These are phyloP conservation scores for Cocos nucifera DNA, from an alignment of 176 grass and related monocot genomes.

Conservation along the genomic window DNA sequence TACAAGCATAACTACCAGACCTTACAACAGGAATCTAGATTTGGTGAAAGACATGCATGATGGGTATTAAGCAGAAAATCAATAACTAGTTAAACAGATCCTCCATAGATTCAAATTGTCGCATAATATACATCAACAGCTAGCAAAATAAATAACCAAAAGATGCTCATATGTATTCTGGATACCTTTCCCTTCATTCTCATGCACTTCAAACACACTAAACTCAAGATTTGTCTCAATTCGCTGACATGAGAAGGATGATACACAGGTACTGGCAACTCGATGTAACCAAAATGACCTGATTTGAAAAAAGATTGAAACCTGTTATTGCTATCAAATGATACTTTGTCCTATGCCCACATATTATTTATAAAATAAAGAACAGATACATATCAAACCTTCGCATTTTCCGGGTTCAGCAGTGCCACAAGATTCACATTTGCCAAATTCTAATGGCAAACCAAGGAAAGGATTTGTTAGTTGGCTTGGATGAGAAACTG, in stretches of 20 bases:
- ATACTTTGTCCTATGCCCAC: too few relatives aligned
- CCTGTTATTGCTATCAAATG: too few relatives aligned
- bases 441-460: slow-evolving; percentile 69
- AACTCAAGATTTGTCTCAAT: slow-evolving; percentile 53
- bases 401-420: slow-evolving; percentile 71
- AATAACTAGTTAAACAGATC: too few relatives aligned
- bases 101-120: too few relatives aligned
- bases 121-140: too few relatives aligned
- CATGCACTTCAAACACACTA: slow-evolving; percentile 75
- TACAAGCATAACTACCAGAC: too few relatives aligned
- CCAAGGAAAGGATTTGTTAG: slow-evolving; percentile 82
- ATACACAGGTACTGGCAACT: slow-evolving; percentile 79
- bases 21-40: too few relatives aligned
- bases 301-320: slow-evolving; percentile 13
- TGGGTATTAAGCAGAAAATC: too few relatives aligned
- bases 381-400: slow-evolving; percentile 41
- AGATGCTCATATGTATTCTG: too few relatives aligned
- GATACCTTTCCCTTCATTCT: slow-evolving; percentile 71
- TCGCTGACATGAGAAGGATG: slow-evolving; percentile 80
- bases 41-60: too few relatives aligned
- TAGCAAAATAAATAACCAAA: too few relatives aligned
- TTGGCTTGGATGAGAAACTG: slow-evolving; percentile 80
- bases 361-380: not conserved
- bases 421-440: slow-evolving; percentile 88
- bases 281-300: slow-evolving; percentile 95